A percentile compares a stretch with the other conserved stretches of the same genome.
These are phyloP conservation scores for Hericium rajendrae DNA, from an alignment of 768 basidiomycete genomes.

Conservation along the genomic window DNA sequence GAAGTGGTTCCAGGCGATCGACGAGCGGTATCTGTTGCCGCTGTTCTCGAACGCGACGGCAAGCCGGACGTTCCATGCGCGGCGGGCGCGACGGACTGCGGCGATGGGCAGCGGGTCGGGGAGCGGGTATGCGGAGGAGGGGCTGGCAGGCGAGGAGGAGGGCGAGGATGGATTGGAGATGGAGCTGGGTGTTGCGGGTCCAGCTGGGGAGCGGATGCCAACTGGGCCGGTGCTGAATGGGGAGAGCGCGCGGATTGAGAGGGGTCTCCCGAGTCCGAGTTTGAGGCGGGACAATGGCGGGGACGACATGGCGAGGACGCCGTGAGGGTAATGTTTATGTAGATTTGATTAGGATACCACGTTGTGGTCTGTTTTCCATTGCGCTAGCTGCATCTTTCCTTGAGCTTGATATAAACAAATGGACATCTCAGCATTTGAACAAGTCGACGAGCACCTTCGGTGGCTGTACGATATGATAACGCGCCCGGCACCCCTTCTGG, in stretches of 20 bases:
- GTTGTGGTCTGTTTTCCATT: too few species aligned
- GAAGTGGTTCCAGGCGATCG: conserved; percentile 92
- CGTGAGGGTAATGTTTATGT: too few species aligned
- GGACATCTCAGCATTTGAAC: too few species aligned
- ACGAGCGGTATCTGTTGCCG: conserved; percentile 89
- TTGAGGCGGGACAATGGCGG: conserved; percentile 14
- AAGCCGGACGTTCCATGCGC: conserved; percentile 77
- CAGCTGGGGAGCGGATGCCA: background rate
- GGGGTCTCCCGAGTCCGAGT: conserved; percentile 11
- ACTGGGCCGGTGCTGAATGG: background rate
- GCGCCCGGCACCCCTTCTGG: too few species aligned
- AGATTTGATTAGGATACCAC: too few species aligned
- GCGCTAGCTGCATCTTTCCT: too few species aligned
- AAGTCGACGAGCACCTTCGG: too few species aligned
- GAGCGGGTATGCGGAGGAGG: conserved; percentile 18
- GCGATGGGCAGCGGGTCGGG: conserved; percentile 21
- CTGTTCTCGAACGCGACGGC: conserved; percentile 90
- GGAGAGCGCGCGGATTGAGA: conserved; percentile 9
- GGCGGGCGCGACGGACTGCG: conserved; percentile 43
- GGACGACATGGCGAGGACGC: background rate
- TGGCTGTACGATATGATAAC: too few species aligned
- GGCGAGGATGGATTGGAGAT: conserved; percentile 23
- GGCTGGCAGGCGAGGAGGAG: conserved; percentile 26
- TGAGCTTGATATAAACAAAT: too few species aligned
- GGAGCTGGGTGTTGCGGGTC: conserved; percentile 13